phyloP scores from a whole-genome alignment of 2,329 filamentous ascomycete species.

The Tolypocladium cylindrosporum region DNA sequence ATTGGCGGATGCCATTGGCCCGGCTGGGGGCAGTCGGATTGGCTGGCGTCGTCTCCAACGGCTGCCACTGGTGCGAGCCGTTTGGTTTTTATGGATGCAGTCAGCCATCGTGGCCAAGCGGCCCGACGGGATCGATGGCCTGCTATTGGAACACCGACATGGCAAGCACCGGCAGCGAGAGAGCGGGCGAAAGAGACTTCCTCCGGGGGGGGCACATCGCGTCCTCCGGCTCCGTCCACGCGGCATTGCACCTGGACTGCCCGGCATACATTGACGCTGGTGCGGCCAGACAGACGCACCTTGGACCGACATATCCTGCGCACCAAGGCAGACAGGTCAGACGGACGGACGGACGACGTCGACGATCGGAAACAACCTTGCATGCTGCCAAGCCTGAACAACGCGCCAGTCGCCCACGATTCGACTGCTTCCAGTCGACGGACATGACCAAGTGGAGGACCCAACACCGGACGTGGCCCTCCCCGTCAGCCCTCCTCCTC shows the following conservation, averaged over 20 bases:
- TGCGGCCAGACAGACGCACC: background rate
- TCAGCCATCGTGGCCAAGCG: background rate
- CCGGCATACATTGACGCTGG: background rate
- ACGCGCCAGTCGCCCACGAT: background rate
- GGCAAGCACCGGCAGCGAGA: background rate
- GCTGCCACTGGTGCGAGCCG: background rate
- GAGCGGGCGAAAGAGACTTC: background rate
- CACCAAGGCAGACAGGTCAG: background rate
- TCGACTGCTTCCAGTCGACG: background rate
- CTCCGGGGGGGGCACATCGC: background rate
- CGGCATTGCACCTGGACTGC: background rate
- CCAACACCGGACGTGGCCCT: background rate
- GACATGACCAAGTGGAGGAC: background rate
- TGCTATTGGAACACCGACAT: background rate
- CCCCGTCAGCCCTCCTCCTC: background rate
- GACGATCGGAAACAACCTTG: background rate
- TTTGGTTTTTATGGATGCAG: background rate
- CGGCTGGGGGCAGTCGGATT: background rate
- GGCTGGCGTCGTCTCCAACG: background rate
- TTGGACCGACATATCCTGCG: background rate
- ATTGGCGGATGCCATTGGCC: background rate
- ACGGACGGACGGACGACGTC: background rate
- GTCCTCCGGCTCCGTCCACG: background rate
- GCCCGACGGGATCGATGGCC: background rate
- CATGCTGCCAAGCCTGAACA: background rate